phyloP scores from a whole-genome alignment of 1,284 basidiomycete genomes.

The Boletus sp. region DNA sequence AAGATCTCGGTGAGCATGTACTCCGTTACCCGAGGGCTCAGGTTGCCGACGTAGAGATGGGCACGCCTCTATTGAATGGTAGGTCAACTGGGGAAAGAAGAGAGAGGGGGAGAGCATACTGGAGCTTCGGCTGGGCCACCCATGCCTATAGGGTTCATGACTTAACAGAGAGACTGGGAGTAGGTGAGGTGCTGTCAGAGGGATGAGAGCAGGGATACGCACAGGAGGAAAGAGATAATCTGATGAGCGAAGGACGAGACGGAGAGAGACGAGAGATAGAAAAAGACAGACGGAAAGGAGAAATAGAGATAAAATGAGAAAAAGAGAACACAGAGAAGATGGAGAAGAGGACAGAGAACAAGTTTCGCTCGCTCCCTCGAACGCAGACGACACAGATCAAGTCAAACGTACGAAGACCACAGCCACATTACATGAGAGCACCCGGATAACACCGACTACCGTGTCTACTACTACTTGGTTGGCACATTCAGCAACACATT shows the following conservation, averaged over 20 bases:
- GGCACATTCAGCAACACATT: constrained; percentile 84
- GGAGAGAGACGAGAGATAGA: constrained; percentile 36
- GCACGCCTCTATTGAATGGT: constrained; percentile 62
- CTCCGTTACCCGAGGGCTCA: constrained; percentile 89
- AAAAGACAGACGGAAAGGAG: constrained; percentile 37
- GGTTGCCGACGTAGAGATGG: constrained; percentile 96
- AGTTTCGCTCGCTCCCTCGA: constrained; percentile 19
- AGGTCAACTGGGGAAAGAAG: constrained; percentile 29
- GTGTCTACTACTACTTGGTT: constrained; percentile 38
- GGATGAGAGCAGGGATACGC: constrained; percentile 28
- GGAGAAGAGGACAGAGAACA: constrained; percentile 24
- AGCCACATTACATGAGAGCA: constrained; percentile 27
- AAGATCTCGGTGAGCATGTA: constrained; percentile 97
- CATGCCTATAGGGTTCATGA: constrained; percentile 78
- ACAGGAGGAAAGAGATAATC: constrained; percentile 40
- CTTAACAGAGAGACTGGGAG: constrained; percentile 43
- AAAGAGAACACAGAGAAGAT: constrained; percentile 45
- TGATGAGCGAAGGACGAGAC: constrained; percentile 37
- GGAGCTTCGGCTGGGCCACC: constrained; percentile 66
- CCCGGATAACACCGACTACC: background rate
- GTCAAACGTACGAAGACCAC: constrained; percentile 16
- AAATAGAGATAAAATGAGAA: constrained; percentile 44
- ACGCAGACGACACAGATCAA: constrained; percentile 23
- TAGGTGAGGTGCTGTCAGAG: background rate
- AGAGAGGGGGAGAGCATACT: constrained; percentile 40